Conservation (phyloP, 2,329 filamentous ascomycete species). For the Trichophyton benhamiae region DNA sequence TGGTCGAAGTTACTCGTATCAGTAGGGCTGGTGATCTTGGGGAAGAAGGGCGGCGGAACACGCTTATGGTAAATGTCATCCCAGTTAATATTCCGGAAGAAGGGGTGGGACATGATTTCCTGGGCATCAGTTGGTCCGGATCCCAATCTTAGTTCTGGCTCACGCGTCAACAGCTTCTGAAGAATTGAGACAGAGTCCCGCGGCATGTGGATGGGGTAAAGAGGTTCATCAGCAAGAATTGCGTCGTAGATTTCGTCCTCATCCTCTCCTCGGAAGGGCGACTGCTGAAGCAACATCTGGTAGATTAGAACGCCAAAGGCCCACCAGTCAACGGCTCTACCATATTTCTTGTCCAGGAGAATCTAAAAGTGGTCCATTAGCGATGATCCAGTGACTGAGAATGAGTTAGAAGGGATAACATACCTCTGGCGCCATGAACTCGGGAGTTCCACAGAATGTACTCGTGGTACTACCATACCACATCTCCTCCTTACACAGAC, state of each 20-base stretch:
- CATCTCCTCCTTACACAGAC: conserved; percentile 99
- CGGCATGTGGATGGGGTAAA: conserved; percentile 98
- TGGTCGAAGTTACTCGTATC: conserved; percentile 99
- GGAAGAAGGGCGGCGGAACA: conserved; percentile 76
- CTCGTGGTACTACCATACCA: conserved; percentile 96
- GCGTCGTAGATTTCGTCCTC: conserved; percentile 99
- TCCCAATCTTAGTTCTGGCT: conserved; percentile 83
- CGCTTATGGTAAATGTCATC: conserved; percentile 97
- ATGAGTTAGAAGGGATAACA: conserved; percentile 15
- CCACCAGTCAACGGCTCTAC: conserved; percentile 97
- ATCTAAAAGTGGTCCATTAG: conserved; percentile 47
- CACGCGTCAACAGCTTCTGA: conserved; percentile 89
- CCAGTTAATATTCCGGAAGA: conserved; percentile 97
- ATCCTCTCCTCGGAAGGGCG: conserved; percentile 95
- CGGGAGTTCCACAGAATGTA: conserved; percentile 98
- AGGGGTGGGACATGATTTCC: conserved; percentile 97
- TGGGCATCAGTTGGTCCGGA: conserved; percentile 94
- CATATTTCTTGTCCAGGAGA: conserved; percentile 95
- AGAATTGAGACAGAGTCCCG: conserved; percentile 94
- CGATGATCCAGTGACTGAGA: neutral
- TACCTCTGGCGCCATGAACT: conserved; percentile 98
- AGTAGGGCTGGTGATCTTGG: conserved; percentile 77
- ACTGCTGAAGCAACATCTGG: conserved; percentile 98
- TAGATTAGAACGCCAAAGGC: conserved; percentile 98
- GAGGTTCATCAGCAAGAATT: conserved; percentile 89